These are phyloP conservation scores for Trypanosomatidae sp. DNA, from an alignment of 208 protist genomes.

Conservation along the genomic window DNA sequence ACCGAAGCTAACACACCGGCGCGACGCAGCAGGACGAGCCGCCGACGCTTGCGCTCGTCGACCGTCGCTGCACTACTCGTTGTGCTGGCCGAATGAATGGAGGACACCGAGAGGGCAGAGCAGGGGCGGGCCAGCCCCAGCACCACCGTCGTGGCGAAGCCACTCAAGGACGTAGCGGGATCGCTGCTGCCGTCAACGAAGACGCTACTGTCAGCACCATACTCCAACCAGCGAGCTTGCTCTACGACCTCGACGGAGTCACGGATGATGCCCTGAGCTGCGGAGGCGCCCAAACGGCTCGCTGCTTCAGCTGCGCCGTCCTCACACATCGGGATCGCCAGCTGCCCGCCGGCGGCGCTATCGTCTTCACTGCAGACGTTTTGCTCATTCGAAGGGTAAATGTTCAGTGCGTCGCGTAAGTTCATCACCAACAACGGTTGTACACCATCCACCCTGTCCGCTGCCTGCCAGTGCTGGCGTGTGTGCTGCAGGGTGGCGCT, in stretches of 20 bases:
- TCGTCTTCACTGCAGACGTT: not conserved
- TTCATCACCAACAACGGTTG: constrained; percentile 4
- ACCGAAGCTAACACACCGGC: constrained; percentile 10
- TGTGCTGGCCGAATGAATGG: not conserved
- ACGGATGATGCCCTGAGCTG: not conserved
- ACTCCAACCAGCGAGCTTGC: not conserved
- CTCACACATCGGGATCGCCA: not conserved
- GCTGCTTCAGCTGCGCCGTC: not conserved
- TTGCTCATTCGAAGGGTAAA: not conserved
- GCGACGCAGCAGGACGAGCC: constrained; percentile 7
- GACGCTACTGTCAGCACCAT: not conserved
- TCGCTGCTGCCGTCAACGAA: not conserved
- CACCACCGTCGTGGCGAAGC: not conserved
- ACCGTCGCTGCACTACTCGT: not conserved
- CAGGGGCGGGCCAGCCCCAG: constrained; percentile 4
- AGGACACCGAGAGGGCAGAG: not conserved
- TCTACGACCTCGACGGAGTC: not conserved
- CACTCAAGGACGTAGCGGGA: not conserved
- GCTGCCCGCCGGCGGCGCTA: not conserved
- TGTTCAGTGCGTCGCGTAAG: not conserved
- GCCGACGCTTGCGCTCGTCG: not conserved
- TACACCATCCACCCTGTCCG: not conserved
- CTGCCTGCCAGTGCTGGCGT: not conserved
- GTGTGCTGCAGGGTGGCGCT: constrained; percentile 2
- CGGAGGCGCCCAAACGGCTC: not conserved